Evolutionary conservation across 495 filamentous ascomycete species (phyloP).

Genomic region (Penicillium malachiteum): DNA sequence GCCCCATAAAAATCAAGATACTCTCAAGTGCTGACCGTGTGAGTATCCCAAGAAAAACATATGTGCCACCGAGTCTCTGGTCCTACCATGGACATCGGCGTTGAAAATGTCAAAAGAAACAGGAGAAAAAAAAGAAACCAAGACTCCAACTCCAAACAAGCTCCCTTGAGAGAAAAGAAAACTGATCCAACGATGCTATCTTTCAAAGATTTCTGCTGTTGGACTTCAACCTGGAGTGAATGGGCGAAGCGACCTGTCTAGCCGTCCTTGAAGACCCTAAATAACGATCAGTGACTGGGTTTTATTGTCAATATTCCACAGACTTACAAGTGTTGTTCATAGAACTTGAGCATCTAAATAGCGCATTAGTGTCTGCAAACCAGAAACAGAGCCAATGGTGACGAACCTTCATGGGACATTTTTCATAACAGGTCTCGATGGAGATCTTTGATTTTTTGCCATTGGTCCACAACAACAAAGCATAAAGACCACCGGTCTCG

Average conservation of each 20-base stretch:
- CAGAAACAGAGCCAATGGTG: not conserved
- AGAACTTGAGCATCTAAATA: conserved; percentile 46
- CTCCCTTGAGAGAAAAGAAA: not conserved
- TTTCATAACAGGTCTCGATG: conserved; percentile 41
- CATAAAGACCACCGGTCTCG: conserved; percentile 39
- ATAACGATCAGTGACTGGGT: conserved; percentile 9
- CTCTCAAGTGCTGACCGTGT: too few species aligned
- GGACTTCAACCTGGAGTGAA: too few species aligned
- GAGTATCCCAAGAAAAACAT: too few species aligned
- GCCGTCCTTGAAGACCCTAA: conserved; percentile 36
- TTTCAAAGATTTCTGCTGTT: too few species aligned
- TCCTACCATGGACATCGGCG: not conserved
- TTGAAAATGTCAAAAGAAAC: not conserved
- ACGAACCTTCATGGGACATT: conserved; percentile 38
- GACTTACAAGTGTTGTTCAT: conserved; percentile 46
- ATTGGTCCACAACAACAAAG: conserved; percentile 58
- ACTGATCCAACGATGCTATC: too few species aligned
- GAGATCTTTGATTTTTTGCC: conserved; percentile 39
- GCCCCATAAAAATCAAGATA: too few species aligned
- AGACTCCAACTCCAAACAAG: conserved; percentile 3
- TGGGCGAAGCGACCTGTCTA: not conserved
- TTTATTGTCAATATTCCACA: conserved; percentile 2
- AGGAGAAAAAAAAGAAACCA: not conserved
- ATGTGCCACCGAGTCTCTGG: not conserved
- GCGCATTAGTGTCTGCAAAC: conserved; percentile 11